Evolutionary conservation across 2,329 filamentous ascomycete species (phyloP).

Genomic region (Stemphylium beticola): DNA sequence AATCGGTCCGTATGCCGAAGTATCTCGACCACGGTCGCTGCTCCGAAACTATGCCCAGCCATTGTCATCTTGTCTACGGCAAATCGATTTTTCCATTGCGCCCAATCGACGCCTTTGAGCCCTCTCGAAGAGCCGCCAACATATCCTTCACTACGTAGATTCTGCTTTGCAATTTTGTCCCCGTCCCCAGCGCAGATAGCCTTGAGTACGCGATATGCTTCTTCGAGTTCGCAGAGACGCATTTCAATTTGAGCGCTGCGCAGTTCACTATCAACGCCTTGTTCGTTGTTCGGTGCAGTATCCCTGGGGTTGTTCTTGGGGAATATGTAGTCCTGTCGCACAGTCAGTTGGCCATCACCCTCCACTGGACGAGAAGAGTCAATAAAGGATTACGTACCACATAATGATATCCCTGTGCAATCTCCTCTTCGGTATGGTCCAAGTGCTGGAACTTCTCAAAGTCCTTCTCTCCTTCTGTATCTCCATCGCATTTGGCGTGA

Average conservation of each 20-base stretch:
- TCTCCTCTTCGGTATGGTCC: constrained; percentile 49
- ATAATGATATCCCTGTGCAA: constrained; percentile 53
- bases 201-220: constrained; percentile 64
- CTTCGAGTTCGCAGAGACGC: constrained; percentile 68
- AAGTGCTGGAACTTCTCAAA: constrained; percentile 36
- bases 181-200: constrained; percentile 63
- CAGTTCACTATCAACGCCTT: constrained; percentile 66
- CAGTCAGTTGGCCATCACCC: constrained; percentile 10
- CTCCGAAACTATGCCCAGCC: constrained; percentile 72
- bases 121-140: constrained; percentile 65
- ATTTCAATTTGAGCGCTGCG: constrained; percentile 68
- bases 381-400: constrained; percentile 45
- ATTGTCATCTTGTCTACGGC: constrained; percentile 64
- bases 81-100: constrained; percentile 62
- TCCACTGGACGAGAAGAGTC: background rate
- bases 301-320: constrained; percentile 60
- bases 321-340: constrained; percentile 63
- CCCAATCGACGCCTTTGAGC: constrained; percentile 63
- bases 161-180: constrained; percentile 57
- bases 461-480: constrained; percentile 27
- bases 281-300: constrained; percentile 60
- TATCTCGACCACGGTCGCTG: constrained; percentile 67
- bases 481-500: constrained; percentile 7
- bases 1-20: constrained; percentile 62
- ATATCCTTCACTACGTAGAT: constrained; percentile 64